Evolutionary conservation across 2,329 filamentous ascomycete genomes (phyloP), one percentile per base, ranked within the genome.

Genomic region (Arthrobotrys sinensis): DNA sequence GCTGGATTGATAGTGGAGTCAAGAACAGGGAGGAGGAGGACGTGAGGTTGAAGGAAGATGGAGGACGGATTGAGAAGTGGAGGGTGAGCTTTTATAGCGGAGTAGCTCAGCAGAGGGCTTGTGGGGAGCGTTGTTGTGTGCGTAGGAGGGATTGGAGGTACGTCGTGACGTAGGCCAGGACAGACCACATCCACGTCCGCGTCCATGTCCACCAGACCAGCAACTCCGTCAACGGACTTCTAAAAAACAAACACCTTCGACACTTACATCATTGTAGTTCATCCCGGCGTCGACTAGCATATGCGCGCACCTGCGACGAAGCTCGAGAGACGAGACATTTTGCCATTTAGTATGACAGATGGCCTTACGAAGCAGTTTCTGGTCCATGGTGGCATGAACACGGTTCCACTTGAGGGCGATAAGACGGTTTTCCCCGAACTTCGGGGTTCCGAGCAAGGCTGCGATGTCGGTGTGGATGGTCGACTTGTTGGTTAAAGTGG

Each of bases 321-420:
- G n/a, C 11, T 38, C 28, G 3, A 46, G 4, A 16, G 34, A 46
- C n/a, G 46, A 34, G 8, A 77, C 52, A 32, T 77, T 77, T 38
- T 77, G 73, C 73, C 73, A 77, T 21, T 71, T 70, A 5, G 73
- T 66, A 40, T 77, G 73, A 36, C 32, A 48, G 19, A 77, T 57
- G 16, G 40, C 48, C 43, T 45, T 60, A 1, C 66, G 66, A 24
- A 77, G 48, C 2, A 50, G 19, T n/a, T 77, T 77, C 24, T 21
- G 36, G 4, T 57, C 50, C 4, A 11, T 2, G 0, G 38, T 3
- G 4, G 10, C 16, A 5, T 3, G 11, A 36, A 12, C 1, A n/a
- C 24, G 60, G 8, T 40, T 38, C 12, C 40, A 34, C 6, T 71
- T 48, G n/a, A 77, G n/a, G 1, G 57, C 73, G 4, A 77, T 16